Evolutionary conservation across 73 alveolate genomes (phyloP), one percentile per base, ranked within the genome.

Genomic region (Tetrahymena elliotti): DNA sequence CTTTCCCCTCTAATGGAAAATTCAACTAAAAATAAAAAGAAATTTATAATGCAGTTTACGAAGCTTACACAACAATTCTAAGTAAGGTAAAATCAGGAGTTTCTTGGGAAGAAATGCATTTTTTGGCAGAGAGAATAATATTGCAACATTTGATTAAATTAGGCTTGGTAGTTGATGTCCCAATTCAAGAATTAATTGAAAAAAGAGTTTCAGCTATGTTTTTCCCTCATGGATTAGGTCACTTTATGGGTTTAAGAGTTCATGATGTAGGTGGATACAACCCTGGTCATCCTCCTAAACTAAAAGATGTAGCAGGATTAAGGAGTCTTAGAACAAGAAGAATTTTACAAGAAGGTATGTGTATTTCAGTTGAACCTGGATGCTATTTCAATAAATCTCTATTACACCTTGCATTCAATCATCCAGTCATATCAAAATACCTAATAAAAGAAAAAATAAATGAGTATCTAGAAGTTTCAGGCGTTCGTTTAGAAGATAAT

Each of bases 141-240:
- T 93, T 98, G 88, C 95, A 93, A 68, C 99, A 99, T 34, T 96
- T 99, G 93, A 84, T 95, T 84, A 97, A 98, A 38, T 96, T 97
- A 0, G 99, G 99, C 68, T 95, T 99, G 12, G 97, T 99, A 20
- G 96, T 93, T n/a, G 98, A 97, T 41, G 98, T 36, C 22, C 88
- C 96, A 47, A 95, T 98, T 11, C 99, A 98, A 13, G 99, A 98
- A 93, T 97, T 98, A 98, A 83, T 96, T 34, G 96, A 98, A 53
- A 95, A 98, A 88, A 96, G 99, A 95, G 97, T 99, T 15, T 98
- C 99, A 47, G 97, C 97, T 93, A 95, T 97, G 93, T 99, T 99
- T 97, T 98, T 99, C 99, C 99, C 99, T 33, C 99, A 99, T 96
- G 99, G 99, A 33, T 97, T 99, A 27, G 99, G 99, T 33, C 99